Conservation (phyloP, 2,329 filamentous ascomycete genomes). For the Ophiostoma sp. region DNA sequence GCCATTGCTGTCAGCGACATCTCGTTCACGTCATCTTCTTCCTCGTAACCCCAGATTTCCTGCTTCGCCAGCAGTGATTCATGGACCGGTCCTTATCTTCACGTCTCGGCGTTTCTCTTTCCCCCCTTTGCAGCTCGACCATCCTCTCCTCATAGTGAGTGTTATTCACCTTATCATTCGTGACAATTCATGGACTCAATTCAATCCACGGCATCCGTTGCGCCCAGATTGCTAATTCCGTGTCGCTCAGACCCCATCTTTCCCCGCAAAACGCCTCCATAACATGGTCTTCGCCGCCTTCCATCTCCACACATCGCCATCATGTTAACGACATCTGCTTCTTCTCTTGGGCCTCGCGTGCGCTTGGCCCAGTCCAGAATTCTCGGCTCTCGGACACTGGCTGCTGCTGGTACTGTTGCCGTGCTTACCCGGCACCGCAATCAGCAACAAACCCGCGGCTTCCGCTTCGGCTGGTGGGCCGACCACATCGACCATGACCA, state of each 20-base stretch:
- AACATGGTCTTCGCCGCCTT: not conserved
- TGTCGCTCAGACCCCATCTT: not conserved
- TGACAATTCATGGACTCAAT: too few relatives aligned
- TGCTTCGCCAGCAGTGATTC: conserved; percentile 23
- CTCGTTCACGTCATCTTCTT: not conserved
- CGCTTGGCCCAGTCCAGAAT: conserved; percentile 22
- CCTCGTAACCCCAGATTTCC: not conserved
- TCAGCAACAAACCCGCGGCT: conserved; percentile 48
- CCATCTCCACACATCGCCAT: conserved; percentile 6
- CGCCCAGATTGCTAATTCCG: not conserved
- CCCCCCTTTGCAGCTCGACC: not conserved
- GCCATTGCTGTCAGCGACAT: not conserved
- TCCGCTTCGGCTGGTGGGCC: conserved; percentile 53
- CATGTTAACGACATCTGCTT: conserved; percentile 30
- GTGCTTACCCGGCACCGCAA: conserved; percentile 35
- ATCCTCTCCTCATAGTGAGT: conserved; percentile 14
- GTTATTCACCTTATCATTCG: too few relatives aligned
- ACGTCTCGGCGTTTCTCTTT: not conserved
- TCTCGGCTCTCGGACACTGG: conserved; percentile 21
- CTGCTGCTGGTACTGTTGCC: conserved; percentile 25
- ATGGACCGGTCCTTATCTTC: conserved; percentile 11
- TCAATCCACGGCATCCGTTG: not conserved
- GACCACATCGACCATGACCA: conserved; percentile 45
- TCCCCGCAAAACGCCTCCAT: not conserved
- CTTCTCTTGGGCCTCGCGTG: conserved; percentile 25